phyloP scores from a whole-genome alignment of 1,284 basidiomycete species.

The Leccinum pachyderme region DNA sequence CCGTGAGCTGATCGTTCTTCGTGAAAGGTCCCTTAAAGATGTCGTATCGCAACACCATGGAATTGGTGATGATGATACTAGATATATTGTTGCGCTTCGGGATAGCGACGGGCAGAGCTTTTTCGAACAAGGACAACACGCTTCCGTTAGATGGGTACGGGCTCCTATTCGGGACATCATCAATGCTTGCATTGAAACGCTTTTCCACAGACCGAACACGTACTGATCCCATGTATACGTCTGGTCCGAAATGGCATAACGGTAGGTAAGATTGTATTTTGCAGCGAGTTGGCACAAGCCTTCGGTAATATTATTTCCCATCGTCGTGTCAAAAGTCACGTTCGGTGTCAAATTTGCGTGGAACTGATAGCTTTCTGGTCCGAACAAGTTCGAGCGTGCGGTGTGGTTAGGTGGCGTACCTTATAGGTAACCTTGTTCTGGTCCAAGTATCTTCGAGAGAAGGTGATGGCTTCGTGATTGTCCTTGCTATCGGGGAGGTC shows the following conservation, averaged over 20 bases:
- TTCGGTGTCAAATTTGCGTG: slow-evolving; percentile 53
- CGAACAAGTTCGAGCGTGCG: not conserved
- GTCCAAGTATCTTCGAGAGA: slow-evolving; percentile 71
- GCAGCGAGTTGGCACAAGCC: slow-evolving; percentile 53
- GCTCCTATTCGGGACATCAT: slow-evolving; percentile 34
- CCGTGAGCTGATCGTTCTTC: slow-evolving; percentile 75
- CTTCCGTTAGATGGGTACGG: slow-evolving; percentile 69
- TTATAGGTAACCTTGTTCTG: slow-evolving; percentile 72
- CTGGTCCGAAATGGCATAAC: slow-evolving; percentile 70
- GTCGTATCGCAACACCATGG: slow-evolving; percentile 74
- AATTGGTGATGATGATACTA: slow-evolving; percentile 71
- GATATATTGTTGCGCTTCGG: slow-evolving; percentile 56
- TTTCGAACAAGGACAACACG: slow-evolving; percentile 58
- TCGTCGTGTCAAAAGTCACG: slow-evolving; percentile 59
- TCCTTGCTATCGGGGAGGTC: slow-evolving; percentile 43
- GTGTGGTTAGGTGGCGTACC: slow-evolving; percentile 32
- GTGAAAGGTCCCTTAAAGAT: slow-evolving; percentile 69
- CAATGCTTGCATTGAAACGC: not conserved
- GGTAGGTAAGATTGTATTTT: slow-evolving; percentile 51
- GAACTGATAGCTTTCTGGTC: slow-evolving; percentile 41
- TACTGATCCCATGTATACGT: slow-evolving; percentile 67
- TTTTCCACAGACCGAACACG: slow-evolving; percentile 17
- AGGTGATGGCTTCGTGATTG: slow-evolving; percentile 50
- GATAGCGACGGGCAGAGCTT: slow-evolving; percentile 56
- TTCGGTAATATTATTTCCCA: slow-evolving; percentile 51